Evolutionary conservation across 2,329 filamentous ascomycete species (phyloP), one percentile per base, ranked within the genome.

Genomic region (Botryotinia narcissicola): DNA sequence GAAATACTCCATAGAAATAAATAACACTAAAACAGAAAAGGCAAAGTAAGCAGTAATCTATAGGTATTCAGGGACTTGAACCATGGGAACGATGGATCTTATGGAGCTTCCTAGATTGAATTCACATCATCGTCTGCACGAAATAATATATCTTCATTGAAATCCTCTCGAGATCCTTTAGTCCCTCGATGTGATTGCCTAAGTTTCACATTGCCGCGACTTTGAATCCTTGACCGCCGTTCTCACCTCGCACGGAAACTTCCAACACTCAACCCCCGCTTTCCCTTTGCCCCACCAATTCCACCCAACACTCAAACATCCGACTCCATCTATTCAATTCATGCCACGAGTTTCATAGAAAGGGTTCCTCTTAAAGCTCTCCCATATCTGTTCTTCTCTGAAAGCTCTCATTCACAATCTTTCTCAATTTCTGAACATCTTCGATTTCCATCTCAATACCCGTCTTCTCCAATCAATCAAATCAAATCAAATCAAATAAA

Each of bases 321-420:
- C 8, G 20, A 8, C 59, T 40, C 59, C 59, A 40, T 61, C 59
- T 61, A 37, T 62, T 42, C 40, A 10, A 35, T 67, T 54, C 64
- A 67, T 67, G 63, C 63, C 63, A 67, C 63, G 63, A 54, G 64
- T 67, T 67, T 67, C 64, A 67, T 67, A 48, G 32, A 51, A 32
- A 44, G 29, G 35, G 29, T 66, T 66, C 46, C 32, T 25, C 44
- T 67, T 51, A 40, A 57, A 66, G 63, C 60, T 32, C 37, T n/a
- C 29, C 9, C 16, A 68, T 54, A 57, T 68, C n/a, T 42, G 48
- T 68, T 57, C 66, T 57, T 68, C 48, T 67, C 48, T 48, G 44
- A 67, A 37, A 37, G 20, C 22, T 7, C 18, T 22, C 32, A 8
- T 29, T 18, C 54, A 32, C 10, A 20, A 37, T 54, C 8, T 4